These are phyloP conservation scores for Xerocomellus dryophilus DNA, from an alignment of 768 basidiomycete genomes.

Conservation along the genomic window DNA sequence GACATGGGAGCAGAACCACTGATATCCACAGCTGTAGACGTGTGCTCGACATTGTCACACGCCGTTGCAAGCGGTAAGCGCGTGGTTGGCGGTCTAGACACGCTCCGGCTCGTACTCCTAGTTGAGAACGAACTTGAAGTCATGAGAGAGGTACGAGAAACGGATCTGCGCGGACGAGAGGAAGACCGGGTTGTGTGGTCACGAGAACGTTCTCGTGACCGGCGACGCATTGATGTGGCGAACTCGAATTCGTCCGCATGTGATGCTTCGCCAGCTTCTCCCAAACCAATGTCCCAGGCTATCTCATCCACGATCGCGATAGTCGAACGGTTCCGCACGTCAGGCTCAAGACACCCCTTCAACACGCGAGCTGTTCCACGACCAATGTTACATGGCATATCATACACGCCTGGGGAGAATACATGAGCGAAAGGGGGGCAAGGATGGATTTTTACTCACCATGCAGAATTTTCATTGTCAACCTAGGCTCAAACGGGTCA, in stretches of 20 bases:
- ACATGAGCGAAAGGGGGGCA: conserved; percentile 7
- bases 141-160: conserved; percentile 47
- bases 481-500: conserved; percentile 86
- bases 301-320: conserved; percentile 76
- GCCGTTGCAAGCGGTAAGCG: conserved; percentile 25
- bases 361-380: conserved; percentile 67
- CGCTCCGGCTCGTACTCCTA: conserved; percentile 39
- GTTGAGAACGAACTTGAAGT: conserved; percentile 39
- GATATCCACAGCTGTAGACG: conserved; percentile 27
- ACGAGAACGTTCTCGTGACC: conserved; percentile 32
- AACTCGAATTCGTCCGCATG: conserved; percentile 31
- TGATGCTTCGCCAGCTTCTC: conserved; percentile 40
- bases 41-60: conserved; percentile 25
- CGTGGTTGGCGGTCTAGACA: conserved; percentile 37
- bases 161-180: conserved; percentile 41
- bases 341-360: conserved; percentile 73
- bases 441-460: conserved; percentile 45
- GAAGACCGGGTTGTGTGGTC: conserved; percentile 15
- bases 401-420: conserved; percentile 52
- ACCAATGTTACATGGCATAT: conserved; percentile 53
- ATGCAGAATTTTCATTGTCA: conserved; percentile 88
- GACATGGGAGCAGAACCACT: conserved; percentile 23
- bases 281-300: conserved; percentile 79
- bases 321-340: conserved; percentile 67
- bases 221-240: conserved; percentile 16